Base-by-base conservation (phyloP, 2,329 filamentous ascomycete genomes). In the Coccinonectria pachysandricola region DNA sequence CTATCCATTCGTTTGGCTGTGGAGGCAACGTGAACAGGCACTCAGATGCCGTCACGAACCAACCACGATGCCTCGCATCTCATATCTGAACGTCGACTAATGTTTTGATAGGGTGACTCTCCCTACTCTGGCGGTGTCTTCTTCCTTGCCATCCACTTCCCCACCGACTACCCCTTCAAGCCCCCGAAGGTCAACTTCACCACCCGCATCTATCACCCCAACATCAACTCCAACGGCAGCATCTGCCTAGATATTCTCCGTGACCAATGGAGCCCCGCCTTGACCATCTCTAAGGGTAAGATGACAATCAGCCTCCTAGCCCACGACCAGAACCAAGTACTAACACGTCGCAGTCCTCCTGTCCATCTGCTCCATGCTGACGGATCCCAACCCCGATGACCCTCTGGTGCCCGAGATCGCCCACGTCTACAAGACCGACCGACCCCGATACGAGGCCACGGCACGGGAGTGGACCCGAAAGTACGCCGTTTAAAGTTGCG, bases 121-220 rank as follows among this genome's bases (percentile, higher is more conserved):
- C 91, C 91, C 59, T 98, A 96, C 71, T 85, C 87, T 26, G 87
- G 88, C 58, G 91, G 91, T 54, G 88, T 98, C 48, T 98, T 98
- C 74, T 98, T 98, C 77, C 75, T 98, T 44, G 79, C 82, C 47
- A 98, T 98, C 56, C 86, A 95, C 66, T 96, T 98, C 72, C 91
- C 91, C 46, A 98, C 91, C 71, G 91, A 98, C 71, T 98, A 98
- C 65, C 91, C 91, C 21, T 98, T 98, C 75, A 98, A 98, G 80
- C 91, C 91, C 39, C 91, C 91, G 48, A 98, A 98, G 76, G 87
- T 98, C 64, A 95, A 95, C 80, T 98, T 98, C 75, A 96, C 86
- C 49, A 98, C 91, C 42, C 82, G 88, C 56, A 96, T 98, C 69
- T 98, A 98, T 62, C 91, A 98, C 68, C 91, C 91, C 52, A 98